A percentile compares a stretch with the other conserved stretches of the same genome.
Conservation (phyloP, 1,284 basidiomycete genomes). For the Sanghuangporus sanghuang region DNA sequence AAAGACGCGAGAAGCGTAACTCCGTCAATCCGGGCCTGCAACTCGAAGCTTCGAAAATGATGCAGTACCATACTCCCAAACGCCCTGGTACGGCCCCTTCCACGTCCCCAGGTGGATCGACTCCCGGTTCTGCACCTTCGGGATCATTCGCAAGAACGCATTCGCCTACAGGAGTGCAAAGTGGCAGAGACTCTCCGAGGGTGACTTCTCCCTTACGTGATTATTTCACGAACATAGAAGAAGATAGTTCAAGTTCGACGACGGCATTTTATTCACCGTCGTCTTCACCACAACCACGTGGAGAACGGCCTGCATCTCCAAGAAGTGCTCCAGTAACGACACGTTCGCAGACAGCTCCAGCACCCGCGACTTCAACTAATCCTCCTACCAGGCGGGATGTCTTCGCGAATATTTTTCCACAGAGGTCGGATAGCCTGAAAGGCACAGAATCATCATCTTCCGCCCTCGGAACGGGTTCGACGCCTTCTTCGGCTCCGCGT, state of each 20-base stretch:
- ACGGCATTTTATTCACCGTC: constrained; percentile 12
- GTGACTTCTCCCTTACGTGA: constrained; percentile 16
- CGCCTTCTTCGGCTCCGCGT: neutral
- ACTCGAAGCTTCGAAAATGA: constrained; percentile 24
- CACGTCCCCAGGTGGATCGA: neutral
- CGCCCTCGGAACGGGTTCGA: neutral
- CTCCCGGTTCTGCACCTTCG: neutral
- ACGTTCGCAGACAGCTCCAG: neutral
- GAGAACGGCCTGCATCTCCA: neutral
- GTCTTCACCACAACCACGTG: constrained; percentile 6
- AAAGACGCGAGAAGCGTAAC: constrained; percentile 35
- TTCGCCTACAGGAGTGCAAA: neutral
- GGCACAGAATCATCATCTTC: neutral
- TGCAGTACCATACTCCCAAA: constrained; percentile 9
- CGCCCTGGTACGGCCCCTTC: constrained; percentile 23
- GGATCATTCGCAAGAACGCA: neutral
- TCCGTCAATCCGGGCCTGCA: constrained; percentile 42
- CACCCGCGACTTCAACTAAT: neutral
- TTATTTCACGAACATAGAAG: constrained; percentile 9
- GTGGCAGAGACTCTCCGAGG: constrained; percentile 14
- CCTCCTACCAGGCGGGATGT: neutral
- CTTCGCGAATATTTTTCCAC: constrained; percentile 1
- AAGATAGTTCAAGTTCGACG: constrained; percentile 11
- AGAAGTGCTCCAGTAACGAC: neutral
- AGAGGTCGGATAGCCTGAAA: constrained; percentile 14